Evolutionary conservation across 208 protist genomes (phyloP).

Genomic region (Trypanosoma mega): DNA sequence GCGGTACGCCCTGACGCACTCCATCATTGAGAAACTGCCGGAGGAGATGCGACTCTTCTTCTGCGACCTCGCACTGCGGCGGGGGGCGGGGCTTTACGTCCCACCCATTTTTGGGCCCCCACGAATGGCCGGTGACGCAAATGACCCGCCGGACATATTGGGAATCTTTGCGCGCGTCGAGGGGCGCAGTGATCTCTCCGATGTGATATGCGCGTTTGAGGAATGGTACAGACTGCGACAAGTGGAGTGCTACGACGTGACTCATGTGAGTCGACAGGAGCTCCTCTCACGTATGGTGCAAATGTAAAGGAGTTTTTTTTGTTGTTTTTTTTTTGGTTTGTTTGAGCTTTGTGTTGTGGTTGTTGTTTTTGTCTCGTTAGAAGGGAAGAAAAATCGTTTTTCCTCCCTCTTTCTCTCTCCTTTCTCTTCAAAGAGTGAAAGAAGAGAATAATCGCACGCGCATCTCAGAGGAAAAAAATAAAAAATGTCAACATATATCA

Average conservation of each 20-base stretch:
- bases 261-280: conserved; percentile 27
- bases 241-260: conserved; percentile 55
- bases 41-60: conserved; percentile 42
- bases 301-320: conserved; percentile 24
- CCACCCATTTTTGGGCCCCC: conserved; percentile 26
- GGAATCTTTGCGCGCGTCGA: conserved; percentile 45
- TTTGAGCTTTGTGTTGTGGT: conserved; percentile 18
- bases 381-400: no score
- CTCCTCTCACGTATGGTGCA: conserved; percentile 12
- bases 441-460: no score
- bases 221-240: conserved; percentile 79
- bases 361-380: no score
- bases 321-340: conserved; percentile 8
- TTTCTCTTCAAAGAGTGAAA: no score
- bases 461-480: no score
- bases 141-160: conserved; percentile 33
- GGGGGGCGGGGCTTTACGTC: conserved; percentile 37
- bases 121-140: not conserved
- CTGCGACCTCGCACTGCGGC: conserved; percentile 36
- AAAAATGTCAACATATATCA: no score
- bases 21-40: conserved; percentile 29
- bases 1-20: conserved; percentile 28
- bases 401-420: conserved; percentile 19
- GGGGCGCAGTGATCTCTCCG: conserved; percentile 35
- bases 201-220: conserved; percentile 57